Evolutionary conservation across 1,284 basidiomycete genomes (phyloP).

Genomic region (Malassezia caprae): DNA sequence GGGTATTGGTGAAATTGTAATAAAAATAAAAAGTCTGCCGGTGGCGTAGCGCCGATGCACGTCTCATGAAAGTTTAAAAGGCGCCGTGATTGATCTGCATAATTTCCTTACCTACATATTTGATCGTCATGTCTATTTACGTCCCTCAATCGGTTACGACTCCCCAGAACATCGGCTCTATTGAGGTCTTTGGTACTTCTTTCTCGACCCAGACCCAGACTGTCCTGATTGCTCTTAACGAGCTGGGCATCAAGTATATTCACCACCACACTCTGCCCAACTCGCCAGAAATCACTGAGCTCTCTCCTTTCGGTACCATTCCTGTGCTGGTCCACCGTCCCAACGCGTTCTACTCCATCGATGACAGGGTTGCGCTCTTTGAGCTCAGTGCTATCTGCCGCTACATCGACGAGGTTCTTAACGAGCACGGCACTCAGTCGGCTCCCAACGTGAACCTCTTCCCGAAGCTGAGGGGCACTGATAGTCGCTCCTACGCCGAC

Average conservation of each 20-base stretch:
- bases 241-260: conserved; percentile 10
- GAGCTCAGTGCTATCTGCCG: conserved; percentile 11
- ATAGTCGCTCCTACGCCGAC: not conserved
- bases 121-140: not conserved
- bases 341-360: conserved; percentile 9
- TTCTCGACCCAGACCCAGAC: conserved; percentile 13
- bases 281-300: conserved; percentile 2
- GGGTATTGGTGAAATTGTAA: not conserved
- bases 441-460: not conserved
- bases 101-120: not conserved
- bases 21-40: not conserved
- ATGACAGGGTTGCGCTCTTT: conserved; percentile 8
- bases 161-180: conserved; percentile 14
- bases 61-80: not conserved
- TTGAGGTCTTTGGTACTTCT: conserved; percentile 13
- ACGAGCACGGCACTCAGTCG: not conserved
- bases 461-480: not conserved
- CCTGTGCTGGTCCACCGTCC: conserved; percentile 16
- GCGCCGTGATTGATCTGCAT: not conserved
- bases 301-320: conserved; percentile 14
- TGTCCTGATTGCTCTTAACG: conserved; percentile 11
- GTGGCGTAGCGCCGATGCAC: not conserved
- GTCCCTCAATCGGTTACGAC: not conserved
- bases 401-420: conserved; percentile 15
- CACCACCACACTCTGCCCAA: conserved; percentile 9